Conservation (phyloP, 1,284 basidiomycete genomes). For the Cryptococcus hybrid region DNA sequence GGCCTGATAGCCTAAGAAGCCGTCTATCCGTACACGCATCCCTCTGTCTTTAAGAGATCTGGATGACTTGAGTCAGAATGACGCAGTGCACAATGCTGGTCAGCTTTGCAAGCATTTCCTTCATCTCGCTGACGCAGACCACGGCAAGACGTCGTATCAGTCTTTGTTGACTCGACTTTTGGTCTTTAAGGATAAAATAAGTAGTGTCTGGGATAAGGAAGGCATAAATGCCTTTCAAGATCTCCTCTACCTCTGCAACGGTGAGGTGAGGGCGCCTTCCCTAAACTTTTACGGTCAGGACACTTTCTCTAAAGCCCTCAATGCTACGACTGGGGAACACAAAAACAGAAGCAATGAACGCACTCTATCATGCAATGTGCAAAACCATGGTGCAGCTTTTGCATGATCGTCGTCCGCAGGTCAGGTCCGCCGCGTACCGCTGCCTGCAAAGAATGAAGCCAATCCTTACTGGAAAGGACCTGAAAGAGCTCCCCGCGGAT, state of each 20-base stretch:
- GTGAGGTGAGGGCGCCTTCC: conserved; percentile 38
- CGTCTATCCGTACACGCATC: not conserved
- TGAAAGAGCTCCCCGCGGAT: no score
- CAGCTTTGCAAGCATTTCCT: conserved; percentile 16
- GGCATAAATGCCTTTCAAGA: conserved; percentile 73
- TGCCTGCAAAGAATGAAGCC: not conserved
- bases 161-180: conserved; percentile 57
- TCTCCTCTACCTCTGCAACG: conserved; percentile 55
- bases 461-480: not conserved
- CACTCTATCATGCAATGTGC: not conserved
- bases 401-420: not conserved
- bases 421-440: not conserved
- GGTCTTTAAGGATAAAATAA: conserved; percentile 73
- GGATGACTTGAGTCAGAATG: conserved; percentile 1
- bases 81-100: conserved; percentile 3
- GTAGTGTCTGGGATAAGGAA: conserved; percentile 58
- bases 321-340: conserved; percentile 36
- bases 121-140: conserved; percentile 3
- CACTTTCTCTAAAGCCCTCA: not conserved
- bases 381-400: not conserved
- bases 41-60: conserved; percentile 8
- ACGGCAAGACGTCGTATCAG: not conserved
- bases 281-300: conserved; percentile 46
- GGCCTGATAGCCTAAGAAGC: conserved; percentile 22
- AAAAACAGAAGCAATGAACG: not conserved